Percentiles rank a stretch among this genome's conserved stretches.
These are phyloP conservation scores for Goffeauzyma gilvescens DNA, from an alignment of 768 basidiomycete genomes.

Conservation along the genomic window DNA sequence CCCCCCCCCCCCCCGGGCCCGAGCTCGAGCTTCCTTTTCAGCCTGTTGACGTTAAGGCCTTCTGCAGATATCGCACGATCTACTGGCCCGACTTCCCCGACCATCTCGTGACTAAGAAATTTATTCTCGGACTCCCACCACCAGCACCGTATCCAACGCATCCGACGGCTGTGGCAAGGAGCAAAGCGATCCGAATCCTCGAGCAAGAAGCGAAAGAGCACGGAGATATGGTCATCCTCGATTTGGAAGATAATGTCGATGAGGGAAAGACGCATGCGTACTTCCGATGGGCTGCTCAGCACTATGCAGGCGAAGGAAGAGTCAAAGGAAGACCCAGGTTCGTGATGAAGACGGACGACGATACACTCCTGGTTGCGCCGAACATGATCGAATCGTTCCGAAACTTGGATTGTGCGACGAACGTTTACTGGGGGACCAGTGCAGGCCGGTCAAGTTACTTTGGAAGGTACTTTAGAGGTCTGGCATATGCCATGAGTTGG, in stretches of 20 bases:
- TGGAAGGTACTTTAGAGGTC: constrained; percentile 30
- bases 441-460: constrained; percentile 30
- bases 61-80: constrained; percentile 21
- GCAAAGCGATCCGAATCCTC: constrained; percentile 13
- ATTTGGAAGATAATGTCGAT: constrained; percentile 32
- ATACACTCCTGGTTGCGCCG: constrained; percentile 33
- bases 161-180: constrained; percentile 14
- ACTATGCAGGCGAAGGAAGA: constrained; percentile 25
- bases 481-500: constrained; percentile 33
- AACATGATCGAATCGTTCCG: constrained; percentile 30
- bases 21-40: too few species aligned
- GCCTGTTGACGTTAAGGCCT: too few species aligned
- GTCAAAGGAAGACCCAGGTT: constrained; percentile 30
- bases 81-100: constrained; percentile 29
- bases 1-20: too few species aligned
- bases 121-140: constrained; percentile 29
- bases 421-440: constrained; percentile 33
- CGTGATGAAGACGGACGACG: constrained; percentile 16
- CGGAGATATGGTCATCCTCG: constrained; percentile 30
- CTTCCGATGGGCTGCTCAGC: constrained; percentile 31
- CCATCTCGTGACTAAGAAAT: constrained; percentile 29
- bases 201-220: constrained; percentile 22
- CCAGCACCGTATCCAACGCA: constrained; percentile 21
- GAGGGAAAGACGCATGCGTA: constrained; percentile 32
- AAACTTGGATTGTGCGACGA: constrained; percentile 28